Percentiles rank a stretch among this genome's conserved stretches.
These are phyloP conservation scores for Colletotrichum sp. DNA, from an alignment of 2,329 filamentous ascomycete species.

Conservation along the genomic window DNA sequence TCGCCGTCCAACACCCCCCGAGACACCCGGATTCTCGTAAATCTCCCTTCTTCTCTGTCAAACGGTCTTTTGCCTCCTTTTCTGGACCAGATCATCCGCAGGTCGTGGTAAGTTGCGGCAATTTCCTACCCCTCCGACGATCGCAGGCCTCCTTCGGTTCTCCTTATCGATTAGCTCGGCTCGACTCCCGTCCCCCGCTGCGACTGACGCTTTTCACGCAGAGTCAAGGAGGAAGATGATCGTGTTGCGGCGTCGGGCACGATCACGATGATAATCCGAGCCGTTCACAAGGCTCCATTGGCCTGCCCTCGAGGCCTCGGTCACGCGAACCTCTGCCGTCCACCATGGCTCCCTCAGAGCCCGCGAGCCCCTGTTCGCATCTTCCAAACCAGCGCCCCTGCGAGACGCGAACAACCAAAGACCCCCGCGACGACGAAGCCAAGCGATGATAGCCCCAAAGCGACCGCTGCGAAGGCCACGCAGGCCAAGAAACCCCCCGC, in stretches of 20 bases:
- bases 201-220: neutral
- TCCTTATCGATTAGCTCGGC: neutral
- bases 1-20: neutral
- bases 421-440: neutral
- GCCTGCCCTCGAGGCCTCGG: constrained; percentile 13
- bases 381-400: constrained; percentile 20
- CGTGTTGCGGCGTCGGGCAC: constrained; percentile 12
- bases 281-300: constrained; percentile 16
- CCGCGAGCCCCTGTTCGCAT: constrained; percentile 14
- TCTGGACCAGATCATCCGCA: neutral
- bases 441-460: neutral
- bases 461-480: neutral
- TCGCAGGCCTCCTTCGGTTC: neutral
- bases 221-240: constrained; percentile 11
- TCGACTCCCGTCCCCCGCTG: neutral
- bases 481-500: constrained; percentile 16
- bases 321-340: neutral
- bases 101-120: neutral
- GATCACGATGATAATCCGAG: constrained; percentile 22
- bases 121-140: neutral
- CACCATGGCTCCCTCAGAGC: constrained; percentile 20
- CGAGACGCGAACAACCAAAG: constrained; percentile 5
- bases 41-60: neutral
- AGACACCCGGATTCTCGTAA: neutral
- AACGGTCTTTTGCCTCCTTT: neutral